Evolutionary conservation across 2,329 filamentous ascomycete genomes (phyloP).

Genomic region (Fusarium sp.): DNA sequence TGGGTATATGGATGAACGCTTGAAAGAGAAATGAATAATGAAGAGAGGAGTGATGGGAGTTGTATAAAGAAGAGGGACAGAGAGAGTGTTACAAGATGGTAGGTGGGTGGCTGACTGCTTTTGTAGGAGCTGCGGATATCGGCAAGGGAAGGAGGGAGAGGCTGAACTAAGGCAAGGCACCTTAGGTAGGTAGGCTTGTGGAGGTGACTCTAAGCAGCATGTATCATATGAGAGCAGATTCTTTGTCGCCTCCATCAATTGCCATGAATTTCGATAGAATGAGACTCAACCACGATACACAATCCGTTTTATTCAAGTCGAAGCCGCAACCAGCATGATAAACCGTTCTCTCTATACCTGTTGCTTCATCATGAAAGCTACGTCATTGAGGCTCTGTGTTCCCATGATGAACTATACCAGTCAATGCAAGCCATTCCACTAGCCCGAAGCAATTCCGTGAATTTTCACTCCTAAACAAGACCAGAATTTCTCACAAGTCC

Average conservation of each 20-base stretch:
- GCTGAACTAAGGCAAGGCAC: slow-evolving; percentile 21
- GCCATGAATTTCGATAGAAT: background rate
- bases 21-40: background rate
- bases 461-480: background rate
- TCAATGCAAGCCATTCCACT: slow-evolving; percentile 11
- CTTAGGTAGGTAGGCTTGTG: slow-evolving; percentile 3
- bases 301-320: no score
- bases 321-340: background rate
- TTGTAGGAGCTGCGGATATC: slow-evolving; percentile 41
- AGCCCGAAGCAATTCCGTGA: slow-evolving; percentile 1
- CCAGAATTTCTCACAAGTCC: background rate
- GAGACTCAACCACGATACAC: background rate
- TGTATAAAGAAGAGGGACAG: background rate
- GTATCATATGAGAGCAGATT: background rate
- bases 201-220: slow-evolving; percentile 2
- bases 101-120: slow-evolving; percentile 39
- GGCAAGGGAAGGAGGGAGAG: slow-evolving; percentile 23
- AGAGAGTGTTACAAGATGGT: background rate
- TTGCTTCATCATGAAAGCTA: slow-evolving; percentile 36
- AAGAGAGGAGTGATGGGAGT: background rate
- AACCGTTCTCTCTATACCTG: background rate
- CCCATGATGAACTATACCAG: slow-evolving; percentile 21
- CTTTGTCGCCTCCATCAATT: background rate
- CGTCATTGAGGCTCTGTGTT: slow-evolving; percentile 42
- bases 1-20: background rate